These are phyloP conservation scores for Candida gorgasii DNA, from an alignment of 805 yeast species.

Conservation along the genomic window DNA sequence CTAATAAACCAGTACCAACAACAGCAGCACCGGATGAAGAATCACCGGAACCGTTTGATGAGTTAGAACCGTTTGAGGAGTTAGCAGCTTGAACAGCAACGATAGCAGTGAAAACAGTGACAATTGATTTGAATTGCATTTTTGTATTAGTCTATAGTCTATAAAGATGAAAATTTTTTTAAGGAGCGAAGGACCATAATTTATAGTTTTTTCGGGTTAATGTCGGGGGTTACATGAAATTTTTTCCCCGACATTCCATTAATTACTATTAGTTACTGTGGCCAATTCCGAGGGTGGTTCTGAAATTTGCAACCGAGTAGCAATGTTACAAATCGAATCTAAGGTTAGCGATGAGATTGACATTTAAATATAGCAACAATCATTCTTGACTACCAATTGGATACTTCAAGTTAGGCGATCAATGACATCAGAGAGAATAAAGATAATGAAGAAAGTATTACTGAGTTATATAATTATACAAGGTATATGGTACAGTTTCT, in stretches of 20 bases:
- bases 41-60: constrained; percentile 33
- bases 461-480: no score
- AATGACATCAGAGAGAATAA: not conserved
- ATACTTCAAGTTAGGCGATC: not conserved
- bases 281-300: constrained; percentile 2
- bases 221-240: constrained; percentile 5
- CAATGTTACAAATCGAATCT: constrained; percentile 4
- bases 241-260: constrained; percentile 8
- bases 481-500: no score
- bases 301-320: constrained; percentile 9
- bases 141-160: constrained; percentile 15
- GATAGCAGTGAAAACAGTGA: constrained; percentile 69
- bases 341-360: not conserved
- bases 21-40: constrained; percentile 39
- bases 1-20: constrained; percentile 71
- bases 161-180: constrained; percentile 8
- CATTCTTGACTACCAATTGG: not conserved
- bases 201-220: constrained; percentile 5
- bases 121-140: constrained; percentile 75
- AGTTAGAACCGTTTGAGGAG: constrained; percentile 40
- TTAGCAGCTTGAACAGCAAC: constrained; percentile 62
- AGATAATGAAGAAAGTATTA: no score
- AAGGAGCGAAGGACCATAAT: constrained; percentile 5
- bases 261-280: not conserved
- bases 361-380: not conserved